Percentiles rank a stretch among this genome's conserved stretches.
Conservation (phyloP, 495 filamentous ascomycete genomes). For the Penicillium tannophilum region DNA sequence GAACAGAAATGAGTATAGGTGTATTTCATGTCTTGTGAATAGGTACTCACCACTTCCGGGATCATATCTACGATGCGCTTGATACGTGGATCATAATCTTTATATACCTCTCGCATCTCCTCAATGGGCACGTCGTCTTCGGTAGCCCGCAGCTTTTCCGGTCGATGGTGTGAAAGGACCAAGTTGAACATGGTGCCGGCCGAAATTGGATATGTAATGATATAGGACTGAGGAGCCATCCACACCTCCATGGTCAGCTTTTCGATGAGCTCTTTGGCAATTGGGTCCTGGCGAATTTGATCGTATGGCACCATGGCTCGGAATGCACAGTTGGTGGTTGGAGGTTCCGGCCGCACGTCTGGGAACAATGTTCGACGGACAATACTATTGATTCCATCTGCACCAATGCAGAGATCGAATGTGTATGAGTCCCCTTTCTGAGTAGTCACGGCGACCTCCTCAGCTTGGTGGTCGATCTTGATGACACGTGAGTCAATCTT, state of each 20-base stretch:
- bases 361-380: constrained; percentile 38
- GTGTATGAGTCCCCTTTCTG: constrained; percentile 29
- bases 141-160: constrained; percentile 18
- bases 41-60: constrained; percentile 16
- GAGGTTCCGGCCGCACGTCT: constrained; percentile 36
- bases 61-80: constrained; percentile 28
- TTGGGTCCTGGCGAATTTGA: constrained; percentile 37
- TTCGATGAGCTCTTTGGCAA: constrained; percentile 36
- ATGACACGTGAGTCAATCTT: constrained; percentile 38
- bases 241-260: constrained; percentile 49
- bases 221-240: constrained; percentile 37
- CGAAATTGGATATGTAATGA: constrained; percentile 50
- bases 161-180: constrained; percentile 44
- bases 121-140: constrained; percentile 32
- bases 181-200: constrained; percentile 47
- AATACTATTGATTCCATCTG: constrained; percentile 44
- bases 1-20: constrained; percentile 1
- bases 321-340: constrained; percentile 44
- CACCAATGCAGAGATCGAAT: constrained; percentile 45
- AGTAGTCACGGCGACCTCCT: constrained; percentile 35
- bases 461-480: constrained; percentile 22
- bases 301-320: constrained; percentile 42
- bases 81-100: constrained; percentile 25
- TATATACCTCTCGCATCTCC: constrained; percentile 35
- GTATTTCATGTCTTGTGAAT: background rate